Base-by-base conservation (phyloP, 192 early-diverging fungal genomes). In the Entomortierella parvispora region DNA sequence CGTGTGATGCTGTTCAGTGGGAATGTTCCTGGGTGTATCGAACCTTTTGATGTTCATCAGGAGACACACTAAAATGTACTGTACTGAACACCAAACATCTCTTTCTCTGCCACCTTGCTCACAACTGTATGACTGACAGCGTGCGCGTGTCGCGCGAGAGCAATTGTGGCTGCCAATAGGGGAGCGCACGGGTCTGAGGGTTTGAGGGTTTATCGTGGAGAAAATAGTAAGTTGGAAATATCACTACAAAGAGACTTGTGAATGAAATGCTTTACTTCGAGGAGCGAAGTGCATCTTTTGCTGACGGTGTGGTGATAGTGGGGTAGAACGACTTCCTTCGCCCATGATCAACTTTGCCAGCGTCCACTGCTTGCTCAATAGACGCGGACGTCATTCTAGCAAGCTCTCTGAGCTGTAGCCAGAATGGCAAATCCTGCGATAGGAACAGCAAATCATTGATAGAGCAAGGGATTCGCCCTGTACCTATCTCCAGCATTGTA, bases 381-480 rank as follows among this genome's bases (percentile, higher is more conserved):
- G 65, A 68, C 48, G 65, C 45, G 31, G 65, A 68, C n/a, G 65
- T 58, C 56, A 29, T 68, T 51, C 56, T 68, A 52, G 65, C 65
- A 68, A 68, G 29, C 65, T 58, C 65, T n/a, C 65, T 68, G 47
- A 68, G 55, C 57, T 68, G 44, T 52, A 68, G 48, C 65, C 65
- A 68, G 53, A 68, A 68, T 44, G 65, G 65, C 22, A 68, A 43
- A 59, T 68, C 55, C 48, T 68, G 65, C 29, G 65, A 68, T 37
- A 68, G 56, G 65, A 51, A 68, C 17, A 68, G 44, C 56, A 58
- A 46, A 59, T 58, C 65, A 44, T 68, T 68, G 46, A 68, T 34
- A 68, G 65, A 68, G 47, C 65, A 68, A 68, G 65, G 65, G 48
- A 68, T 58, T 52, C 65, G 65, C 58, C 65, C 65, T 43, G 56